Percentiles rank a stretch among this genome's conserved stretches.
Evolutionary conservation across 2,329 filamentous ascomycete genomes (phyloP).

Genomic region (Podosphaera aphanis): DNA sequence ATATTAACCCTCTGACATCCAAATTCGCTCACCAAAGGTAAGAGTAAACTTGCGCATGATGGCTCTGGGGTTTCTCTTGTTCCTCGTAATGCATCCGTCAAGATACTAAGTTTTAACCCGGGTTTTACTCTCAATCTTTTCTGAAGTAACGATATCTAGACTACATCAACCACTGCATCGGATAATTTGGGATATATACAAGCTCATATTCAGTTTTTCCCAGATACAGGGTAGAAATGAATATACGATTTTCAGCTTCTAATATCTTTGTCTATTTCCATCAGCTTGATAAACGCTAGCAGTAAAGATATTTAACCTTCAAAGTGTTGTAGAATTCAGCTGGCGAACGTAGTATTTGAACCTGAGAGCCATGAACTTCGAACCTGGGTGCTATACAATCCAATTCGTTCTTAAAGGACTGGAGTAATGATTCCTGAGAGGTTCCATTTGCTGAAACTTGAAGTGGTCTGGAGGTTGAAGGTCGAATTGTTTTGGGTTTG

Average conservation of each 20-base stretch:
- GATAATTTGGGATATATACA: conserved; percentile 19
- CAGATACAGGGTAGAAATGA: conserved; percentile 90
- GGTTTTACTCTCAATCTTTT: conserved; percentile 53
- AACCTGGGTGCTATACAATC: conserved; percentile 83
- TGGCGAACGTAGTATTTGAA: conserved; percentile 58
- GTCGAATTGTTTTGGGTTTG: not conserved
- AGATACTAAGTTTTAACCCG: conserved; percentile 57
- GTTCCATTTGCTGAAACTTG: conserved; percentile 3
- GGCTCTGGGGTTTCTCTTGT: conserved; percentile 72
- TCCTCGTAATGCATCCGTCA: conserved; percentile 77
- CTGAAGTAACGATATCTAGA: conserved; percentile 49
- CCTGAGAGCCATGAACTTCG: conserved; percentile 57
- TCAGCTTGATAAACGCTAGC: conserved; percentile 8
- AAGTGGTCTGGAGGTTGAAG: conserved; percentile 4
- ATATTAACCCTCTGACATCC: conserved; percentile 68
- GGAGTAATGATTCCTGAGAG: conserved; percentile 29
- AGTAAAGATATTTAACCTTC: conserved; percentile 32
- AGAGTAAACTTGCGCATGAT: conserved; percentile 72
- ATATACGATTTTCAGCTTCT: conserved; percentile 56
- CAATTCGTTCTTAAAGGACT: conserved; percentile 45
- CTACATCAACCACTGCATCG: conserved; percentile 4
- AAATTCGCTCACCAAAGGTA: conserved; percentile 64
- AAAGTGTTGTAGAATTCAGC: conserved; percentile 77
- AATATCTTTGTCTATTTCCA: conserved; percentile 48
- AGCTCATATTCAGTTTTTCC: conserved; percentile 82